A percentile compares a stretch with the other conserved stretches of the same genome.
These are phyloP conservation scores for Colletotrichum higginsianum DNA, from an alignment of 2,329 filamentous ascomycete genomes.

Conservation along the genomic window DNA sequence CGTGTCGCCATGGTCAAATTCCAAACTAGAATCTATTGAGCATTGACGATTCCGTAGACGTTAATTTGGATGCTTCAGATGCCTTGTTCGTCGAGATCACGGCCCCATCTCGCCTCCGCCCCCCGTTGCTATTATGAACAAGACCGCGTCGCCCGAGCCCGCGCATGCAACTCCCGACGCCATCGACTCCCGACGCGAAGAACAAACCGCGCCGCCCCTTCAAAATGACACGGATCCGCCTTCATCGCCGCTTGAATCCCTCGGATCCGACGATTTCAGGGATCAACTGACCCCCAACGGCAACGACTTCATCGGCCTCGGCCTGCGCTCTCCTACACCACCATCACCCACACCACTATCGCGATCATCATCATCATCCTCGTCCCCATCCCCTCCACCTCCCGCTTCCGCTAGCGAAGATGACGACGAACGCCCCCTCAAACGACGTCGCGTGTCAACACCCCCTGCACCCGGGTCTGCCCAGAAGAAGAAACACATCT, in stretches of 20 bases:
- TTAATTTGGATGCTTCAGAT: constrained; percentile 71
- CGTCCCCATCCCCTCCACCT: constrained; percentile 18
- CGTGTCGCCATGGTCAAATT: constrained; percentile 70
- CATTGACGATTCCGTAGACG: constrained; percentile 66
- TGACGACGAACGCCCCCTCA: constrained; percentile 68
- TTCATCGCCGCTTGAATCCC: constrained; percentile 36
- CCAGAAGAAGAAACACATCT: constrained; percentile 70
- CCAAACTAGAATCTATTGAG: constrained; percentile 61
- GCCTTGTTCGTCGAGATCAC: constrained; percentile 70
- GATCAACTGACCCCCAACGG: constrained; percentile 42
- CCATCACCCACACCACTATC: not conserved
- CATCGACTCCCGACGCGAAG: constrained; percentile 46
- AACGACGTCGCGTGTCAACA: constrained; percentile 73
- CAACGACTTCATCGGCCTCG: constrained; percentile 37
- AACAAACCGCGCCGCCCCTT: constrained; percentile 39
- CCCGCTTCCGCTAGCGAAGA: constrained; percentile 42
- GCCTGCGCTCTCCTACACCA: constrained; percentile 23
- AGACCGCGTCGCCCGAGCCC: constrained; percentile 70
- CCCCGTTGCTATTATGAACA: constrained; percentile 69
- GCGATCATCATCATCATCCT: constrained; percentile 20
- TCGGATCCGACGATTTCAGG: constrained; percentile 42
- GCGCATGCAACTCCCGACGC: constrained; percentile 53
- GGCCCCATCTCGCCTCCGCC: constrained; percentile 56
- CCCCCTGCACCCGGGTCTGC: constrained; percentile 52
- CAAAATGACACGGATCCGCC: constrained; percentile 37